Percentiles rank a stretch among this genome's conserved stretches.
phyloP scores from a whole-genome alignment of 805 yeast species.

The Starmera quercuum region DNA sequence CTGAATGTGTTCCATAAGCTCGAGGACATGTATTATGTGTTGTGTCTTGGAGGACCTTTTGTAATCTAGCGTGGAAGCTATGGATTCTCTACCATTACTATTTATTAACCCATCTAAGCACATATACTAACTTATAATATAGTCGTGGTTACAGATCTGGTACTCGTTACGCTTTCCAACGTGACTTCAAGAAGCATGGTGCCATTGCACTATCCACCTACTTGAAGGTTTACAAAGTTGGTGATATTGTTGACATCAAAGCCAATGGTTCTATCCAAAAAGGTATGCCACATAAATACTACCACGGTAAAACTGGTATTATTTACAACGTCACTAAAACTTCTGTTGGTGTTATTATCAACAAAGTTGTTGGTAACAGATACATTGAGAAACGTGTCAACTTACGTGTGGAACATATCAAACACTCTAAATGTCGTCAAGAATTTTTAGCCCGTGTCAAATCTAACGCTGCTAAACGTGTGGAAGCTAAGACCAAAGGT shows the following conservation, averaged over 20 bases:
- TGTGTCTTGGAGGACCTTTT: too few relatives aligned
- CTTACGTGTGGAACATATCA: conserved; percentile 97
- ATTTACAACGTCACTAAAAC: conserved; percentile 98
- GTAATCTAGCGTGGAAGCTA: too few relatives aligned
- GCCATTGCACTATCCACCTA: conserved; percentile 89
- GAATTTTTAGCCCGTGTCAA: conserved; percentile 99
- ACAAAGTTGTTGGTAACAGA: conserved; percentile 99
- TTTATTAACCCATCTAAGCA: too few relatives aligned
- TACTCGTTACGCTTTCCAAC: conserved; percentile 99
- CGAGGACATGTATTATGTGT: too few relatives aligned
- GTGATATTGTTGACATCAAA: conserved; percentile 98
- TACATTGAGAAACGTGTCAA: conserved; percentile 98
- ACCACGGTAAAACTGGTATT: conserved; percentile 99
- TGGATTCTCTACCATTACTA: too few relatives aligned
- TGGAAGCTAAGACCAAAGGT: conserved; percentile 94
- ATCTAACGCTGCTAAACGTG: conserved; percentile 87
- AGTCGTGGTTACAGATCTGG: conserved; percentile 99
- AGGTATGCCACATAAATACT: conserved; percentile 99
- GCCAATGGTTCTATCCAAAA: conserved; percentile 99
- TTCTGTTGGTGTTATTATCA: conserved; percentile 94
- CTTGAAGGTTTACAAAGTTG: conserved; percentile 97
- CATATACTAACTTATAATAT: conserved; percentile 11
- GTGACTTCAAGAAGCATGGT: conserved; percentile 98
- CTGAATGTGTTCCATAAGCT: too few relatives aligned
- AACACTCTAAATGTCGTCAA: conserved; percentile 99